Evolutionary conservation across 495 filamentous ascomycete genomes (phyloP).

Genomic region (Lepraria neglecta): DNA sequence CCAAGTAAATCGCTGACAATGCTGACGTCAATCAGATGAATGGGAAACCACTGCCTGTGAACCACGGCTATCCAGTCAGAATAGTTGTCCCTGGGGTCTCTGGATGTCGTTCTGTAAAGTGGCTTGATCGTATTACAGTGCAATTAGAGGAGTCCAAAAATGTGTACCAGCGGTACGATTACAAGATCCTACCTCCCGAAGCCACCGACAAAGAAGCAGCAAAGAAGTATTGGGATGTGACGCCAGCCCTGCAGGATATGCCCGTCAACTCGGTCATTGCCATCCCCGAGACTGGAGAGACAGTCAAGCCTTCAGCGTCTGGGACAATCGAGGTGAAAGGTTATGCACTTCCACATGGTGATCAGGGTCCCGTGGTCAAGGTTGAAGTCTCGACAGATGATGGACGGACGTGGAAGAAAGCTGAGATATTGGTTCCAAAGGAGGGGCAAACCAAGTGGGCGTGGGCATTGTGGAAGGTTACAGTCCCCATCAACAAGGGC

Average conservation of each 20-base stretch:
- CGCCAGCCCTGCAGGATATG: constrained; percentile 53
- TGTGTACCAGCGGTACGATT: constrained; percentile 57
- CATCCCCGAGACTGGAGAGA: constrained; percentile 39
- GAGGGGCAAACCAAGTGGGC: constrained; percentile 38
- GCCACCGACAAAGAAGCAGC: constrained; percentile 47
- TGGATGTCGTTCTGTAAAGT: constrained; percentile 59
- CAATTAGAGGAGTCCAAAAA: constrained; percentile 51
- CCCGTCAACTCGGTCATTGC: constrained; percentile 55
- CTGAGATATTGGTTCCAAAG: constrained; percentile 32
- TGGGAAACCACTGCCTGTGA: constrained; percentile 45
- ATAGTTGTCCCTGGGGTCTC: constrained; percentile 57
- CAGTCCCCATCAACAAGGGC: constrained; percentile 33
- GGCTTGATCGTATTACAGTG: constrained; percentile 55
- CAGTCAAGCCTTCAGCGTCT: constrained; percentile 31
- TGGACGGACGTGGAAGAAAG: constrained; percentile 46
- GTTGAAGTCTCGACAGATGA: constrained; percentile 50
- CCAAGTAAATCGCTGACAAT: not conserved
- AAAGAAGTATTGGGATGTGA: constrained; percentile 47
- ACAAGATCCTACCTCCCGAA: constrained; percentile 56
- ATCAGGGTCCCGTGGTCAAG: constrained; percentile 45
- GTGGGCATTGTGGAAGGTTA: constrained; percentile 45
- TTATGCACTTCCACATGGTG: constrained; percentile 51
- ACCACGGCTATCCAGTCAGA: constrained; percentile 56
- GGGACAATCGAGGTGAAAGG: constrained; percentile 45
- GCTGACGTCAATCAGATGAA: constrained; percentile 45